A percentile compares a stretch with the other conserved stretches of the same genome.
phyloP scores from a whole-genome alignment of 202 grass and related monocot genomes.

The Brachypodium distachyon region DNA sequence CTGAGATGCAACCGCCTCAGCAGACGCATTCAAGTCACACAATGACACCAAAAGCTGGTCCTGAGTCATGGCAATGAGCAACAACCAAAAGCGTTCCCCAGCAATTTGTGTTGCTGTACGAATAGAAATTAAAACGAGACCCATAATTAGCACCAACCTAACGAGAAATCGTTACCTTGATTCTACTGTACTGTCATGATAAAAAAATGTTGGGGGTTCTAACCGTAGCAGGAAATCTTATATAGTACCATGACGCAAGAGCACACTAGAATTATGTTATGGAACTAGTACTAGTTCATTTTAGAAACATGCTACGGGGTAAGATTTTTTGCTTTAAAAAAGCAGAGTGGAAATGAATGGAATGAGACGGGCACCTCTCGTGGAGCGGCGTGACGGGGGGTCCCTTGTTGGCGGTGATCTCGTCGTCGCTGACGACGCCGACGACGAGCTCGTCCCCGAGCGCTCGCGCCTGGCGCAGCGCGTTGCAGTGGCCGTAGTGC shows the following conservation, averaged over 20 bases:
- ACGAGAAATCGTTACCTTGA: not conserved
- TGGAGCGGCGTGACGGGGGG: slow-evolving; percentile 81
- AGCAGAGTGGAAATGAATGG: too few relatives aligned
- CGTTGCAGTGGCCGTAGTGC: slow-evolving; percentile 92
- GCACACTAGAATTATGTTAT: not conserved
- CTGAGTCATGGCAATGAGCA: not conserved
- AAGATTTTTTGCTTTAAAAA: too few relatives aligned
- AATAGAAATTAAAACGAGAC: not conserved
- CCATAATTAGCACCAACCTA: not conserved
- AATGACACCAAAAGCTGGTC: not conserved
- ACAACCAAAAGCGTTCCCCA: not conserved
- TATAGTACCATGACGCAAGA: not conserved
- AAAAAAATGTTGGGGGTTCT: not conserved
- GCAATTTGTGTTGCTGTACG: not conserved
- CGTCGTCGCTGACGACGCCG: slow-evolving; percentile 80
- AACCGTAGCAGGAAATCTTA: not conserved
- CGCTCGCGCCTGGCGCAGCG: slow-evolving; percentile 58
- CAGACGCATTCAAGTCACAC: not conserved
- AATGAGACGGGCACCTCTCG: too few relatives aligned
- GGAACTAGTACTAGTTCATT: too few relatives aligned
- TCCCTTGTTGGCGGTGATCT: slow-evolving; percentile 91
- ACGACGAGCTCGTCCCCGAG: slow-evolving; percentile 90
- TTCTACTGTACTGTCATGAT: not conserved
- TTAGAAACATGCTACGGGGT: too few relatives aligned
- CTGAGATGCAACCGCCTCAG: not conserved